Conservation (phyloP, 2,329 filamentous ascomycete species). For the Talaromyces sp. region DNA sequence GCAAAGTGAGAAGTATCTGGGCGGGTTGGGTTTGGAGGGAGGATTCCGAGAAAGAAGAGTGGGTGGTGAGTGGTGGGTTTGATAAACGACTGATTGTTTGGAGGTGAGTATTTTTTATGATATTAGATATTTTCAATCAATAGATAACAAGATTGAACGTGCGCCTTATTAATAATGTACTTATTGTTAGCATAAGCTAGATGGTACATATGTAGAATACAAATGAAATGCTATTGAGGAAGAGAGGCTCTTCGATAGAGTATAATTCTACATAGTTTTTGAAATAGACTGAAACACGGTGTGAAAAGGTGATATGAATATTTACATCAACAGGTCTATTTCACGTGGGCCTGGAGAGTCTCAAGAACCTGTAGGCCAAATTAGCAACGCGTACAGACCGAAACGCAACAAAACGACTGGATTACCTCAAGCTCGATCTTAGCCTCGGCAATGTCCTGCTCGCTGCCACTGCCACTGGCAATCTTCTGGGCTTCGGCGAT, state of each 20-base stretch:
- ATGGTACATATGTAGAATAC: constrained; percentile 14
- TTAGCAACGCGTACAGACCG: neutral
- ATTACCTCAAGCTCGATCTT: constrained; percentile 98
- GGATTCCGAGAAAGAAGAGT: constrained; percentile 38
- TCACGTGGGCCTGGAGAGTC: constrained; percentile 44
- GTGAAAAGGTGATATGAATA: constrained; percentile 28
- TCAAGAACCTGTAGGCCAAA: constrained; percentile 40
- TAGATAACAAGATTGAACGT: neutral
- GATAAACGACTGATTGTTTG: constrained; percentile 58
- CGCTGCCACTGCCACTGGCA: constrained; percentile 80
- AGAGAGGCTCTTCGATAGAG: constrained; percentile 21
- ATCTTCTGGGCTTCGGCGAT: constrained; percentile 96
- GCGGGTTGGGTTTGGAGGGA: constrained; percentile 40
- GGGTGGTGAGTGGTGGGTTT: constrained; percentile 59
- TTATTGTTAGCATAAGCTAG: neutral
- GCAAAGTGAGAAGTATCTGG: constrained; percentile 56
- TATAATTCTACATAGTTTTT: constrained; percentile 36
- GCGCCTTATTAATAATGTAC: neutral
- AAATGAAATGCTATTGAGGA: constrained; percentile 14
- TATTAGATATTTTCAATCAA: too few relatives aligned
- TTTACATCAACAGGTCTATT: constrained; percentile 40
- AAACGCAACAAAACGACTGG: constrained; percentile 3
- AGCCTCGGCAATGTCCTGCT: constrained; percentile 96
- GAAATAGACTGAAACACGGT: constrained; percentile 15
- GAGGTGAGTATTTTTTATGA: constrained; percentile 28